phyloP scores from a whole-genome alignment of 2,329 filamentous ascomycete genomes.

The Colletotrichum sidae region DNA sequence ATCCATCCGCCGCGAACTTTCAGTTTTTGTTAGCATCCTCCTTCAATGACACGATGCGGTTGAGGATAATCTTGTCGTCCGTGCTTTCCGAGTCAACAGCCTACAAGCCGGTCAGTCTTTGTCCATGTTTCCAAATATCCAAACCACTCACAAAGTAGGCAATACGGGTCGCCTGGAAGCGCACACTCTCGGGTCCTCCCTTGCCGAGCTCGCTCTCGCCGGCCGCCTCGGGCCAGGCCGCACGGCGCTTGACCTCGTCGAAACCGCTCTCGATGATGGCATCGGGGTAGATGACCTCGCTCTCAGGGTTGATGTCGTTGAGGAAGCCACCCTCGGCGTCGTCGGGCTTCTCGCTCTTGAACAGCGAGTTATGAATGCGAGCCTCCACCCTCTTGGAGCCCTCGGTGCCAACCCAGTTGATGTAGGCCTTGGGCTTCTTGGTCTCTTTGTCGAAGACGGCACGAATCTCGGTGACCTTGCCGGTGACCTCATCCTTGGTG shows the following conservation, averaged over 20 bases:
- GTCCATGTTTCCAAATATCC: not conserved
- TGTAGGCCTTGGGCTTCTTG: conserved; percentile 82
- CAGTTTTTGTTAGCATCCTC: conserved; percentile 79
- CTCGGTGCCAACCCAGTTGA: conserved; percentile 85
- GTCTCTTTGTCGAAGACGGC: conserved; percentile 75
- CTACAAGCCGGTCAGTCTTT: conserved; percentile 46
- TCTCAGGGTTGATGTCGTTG: conserved; percentile 85
- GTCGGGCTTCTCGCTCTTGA: conserved; percentile 87
- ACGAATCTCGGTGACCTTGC: conserved; percentile 74
- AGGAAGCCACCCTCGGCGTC: conserved; percentile 83
- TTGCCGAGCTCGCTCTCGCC: conserved; percentile 74
- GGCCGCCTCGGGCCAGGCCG: conserved; percentile 85
- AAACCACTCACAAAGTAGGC: conserved; percentile 77
- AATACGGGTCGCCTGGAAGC: conserved; percentile 92
- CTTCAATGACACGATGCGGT: conserved; percentile 92
- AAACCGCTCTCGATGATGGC: conserved; percentile 88
- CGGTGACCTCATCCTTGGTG: conserved; percentile 72
- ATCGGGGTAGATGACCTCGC: conserved; percentile 80
- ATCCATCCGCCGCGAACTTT: not conserved
- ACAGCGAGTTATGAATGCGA: conserved; percentile 83
- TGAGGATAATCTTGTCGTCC: conserved; percentile 84
- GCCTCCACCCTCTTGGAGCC: conserved; percentile 77
- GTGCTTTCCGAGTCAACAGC: conserved; percentile 83
- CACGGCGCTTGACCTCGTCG: conserved; percentile 77
- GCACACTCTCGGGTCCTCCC: conserved; percentile 77